Percentiles rank a stretch among this genome's conserved stretches.
Conservation (phyloP, 2,329 filamentous ascomycete species). For the Endothia cerciana region DNA sequence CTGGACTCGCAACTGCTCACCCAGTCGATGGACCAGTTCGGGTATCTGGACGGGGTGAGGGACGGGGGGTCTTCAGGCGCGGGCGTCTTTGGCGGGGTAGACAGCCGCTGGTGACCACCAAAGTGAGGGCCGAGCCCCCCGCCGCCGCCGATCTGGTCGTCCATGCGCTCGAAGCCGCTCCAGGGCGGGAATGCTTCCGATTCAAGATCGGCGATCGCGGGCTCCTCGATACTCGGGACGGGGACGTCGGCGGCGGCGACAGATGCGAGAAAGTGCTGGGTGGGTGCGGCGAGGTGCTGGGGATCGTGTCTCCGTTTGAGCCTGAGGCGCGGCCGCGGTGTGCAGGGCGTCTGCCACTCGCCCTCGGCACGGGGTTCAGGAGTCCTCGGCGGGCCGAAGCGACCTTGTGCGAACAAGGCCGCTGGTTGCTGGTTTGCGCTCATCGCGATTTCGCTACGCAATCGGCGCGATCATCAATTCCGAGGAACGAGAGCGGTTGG, state of each 20-base stretch:
- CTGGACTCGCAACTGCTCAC: slow-evolving; percentile 63
- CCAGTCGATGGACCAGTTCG: slow-evolving; percentile 63
- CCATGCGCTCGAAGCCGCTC: slow-evolving; percentile 44
- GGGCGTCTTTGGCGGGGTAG: slow-evolving; percentile 64
- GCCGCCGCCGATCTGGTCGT: slow-evolving; percentile 32
- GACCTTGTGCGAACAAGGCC: slow-evolving; percentile 43
- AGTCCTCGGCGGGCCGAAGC: slow-evolving; percentile 50
- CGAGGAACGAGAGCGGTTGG: slow-evolving; percentile 2
- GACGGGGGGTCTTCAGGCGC: slow-evolving; percentile 51
- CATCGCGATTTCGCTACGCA: slow-evolving; percentile 20
- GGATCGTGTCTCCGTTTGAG: slow-evolving; percentile 60
- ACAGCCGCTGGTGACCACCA: slow-evolving; percentile 46
- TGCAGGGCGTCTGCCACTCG: slow-evolving; percentile 49
- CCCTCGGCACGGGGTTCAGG: slow-evolving; percentile 53
- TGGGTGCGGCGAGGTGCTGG: slow-evolving; percentile 57
- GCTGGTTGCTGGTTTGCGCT: slow-evolving; percentile 21
- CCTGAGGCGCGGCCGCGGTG: slow-evolving; percentile 57
- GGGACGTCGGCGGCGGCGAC: slow-evolving; percentile 68
- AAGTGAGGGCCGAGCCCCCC: slow-evolving; percentile 34
- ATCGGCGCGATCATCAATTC: slow-evolving; percentile 15
- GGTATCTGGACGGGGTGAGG: slow-evolving; percentile 52
- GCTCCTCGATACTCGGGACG: slow-evolving; percentile 66
- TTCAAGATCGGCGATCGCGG: slow-evolving; percentile 40
- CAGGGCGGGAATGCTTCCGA: slow-evolving; percentile 38
- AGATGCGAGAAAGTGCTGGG: slow-evolving; percentile 68